Evolutionary conservation across 352 stramenopile genomes (phyloP), one percentile per base, ranked within the genome.

Genomic region (Elongisporangium undulatum): DNA sequence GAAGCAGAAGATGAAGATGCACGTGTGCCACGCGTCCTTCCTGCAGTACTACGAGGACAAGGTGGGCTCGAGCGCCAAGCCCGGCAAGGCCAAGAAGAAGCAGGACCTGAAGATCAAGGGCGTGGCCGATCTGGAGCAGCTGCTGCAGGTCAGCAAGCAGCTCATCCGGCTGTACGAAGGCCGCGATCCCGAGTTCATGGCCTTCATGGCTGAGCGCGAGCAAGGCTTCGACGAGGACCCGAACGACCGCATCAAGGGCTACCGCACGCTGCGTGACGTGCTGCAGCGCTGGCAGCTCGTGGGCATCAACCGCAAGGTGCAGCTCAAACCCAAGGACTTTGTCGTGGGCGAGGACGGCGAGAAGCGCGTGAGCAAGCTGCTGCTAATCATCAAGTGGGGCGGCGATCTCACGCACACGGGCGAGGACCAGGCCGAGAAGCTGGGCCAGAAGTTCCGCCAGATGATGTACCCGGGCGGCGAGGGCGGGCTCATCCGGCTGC

Each of bases 321-420:
- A 99, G 54, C 69, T 94, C 26, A 96, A 96, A 55, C 86, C 86
- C 0, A 89, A 92, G 56, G 82, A 89, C 24, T 82, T 77, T 53
- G 64, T 67, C 15, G 57, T 53, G 20, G 68, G 56, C 12, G 69
- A 75, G n/a, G 62, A 79, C n/a, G 64, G 61, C 45, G 57, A 68
- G 13, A 69, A 84, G 49, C 66, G 69, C 8, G 80, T 86, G 17
- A 83, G 83, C 16, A 92, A 99, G 77, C 76, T 99, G 20, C 75
- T 98, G 58, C 79, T 99, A n/a, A 99, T 99, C 66, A 83, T 99
- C 20, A 99, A 99, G 79, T 99, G 97, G 97, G 98, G 98, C 54
- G 97, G 97, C 5, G 97, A 99, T 59, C 69, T 99, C 52, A 99
- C 98, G 0, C 97, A 99, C 63, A 89, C 97, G 5, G 98, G 98